These are phyloP conservation scores for Xylaria sp. DNA, from an alignment of 2,329 filamentous ascomycete genomes.

Conservation along the genomic window DNA sequence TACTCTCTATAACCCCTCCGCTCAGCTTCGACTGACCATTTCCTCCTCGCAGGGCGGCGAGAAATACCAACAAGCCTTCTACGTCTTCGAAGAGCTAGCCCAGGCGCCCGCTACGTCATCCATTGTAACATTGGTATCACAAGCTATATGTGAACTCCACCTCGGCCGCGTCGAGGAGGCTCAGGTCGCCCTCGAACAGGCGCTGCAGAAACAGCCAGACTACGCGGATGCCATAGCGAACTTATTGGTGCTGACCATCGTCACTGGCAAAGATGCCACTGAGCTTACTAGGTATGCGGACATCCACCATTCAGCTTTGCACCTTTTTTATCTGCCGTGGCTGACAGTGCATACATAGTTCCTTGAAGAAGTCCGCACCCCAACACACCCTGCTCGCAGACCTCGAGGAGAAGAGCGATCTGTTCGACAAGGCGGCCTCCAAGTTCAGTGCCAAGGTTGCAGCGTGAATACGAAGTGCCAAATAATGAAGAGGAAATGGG, in stretches of 20 bases:
- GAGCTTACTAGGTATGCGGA: constrained; percentile 71
- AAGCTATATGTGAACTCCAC: constrained; percentile 91
- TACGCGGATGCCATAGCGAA: constrained; percentile 84
- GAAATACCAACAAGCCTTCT: constrained; percentile 95
- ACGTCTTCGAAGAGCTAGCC: constrained; percentile 96
- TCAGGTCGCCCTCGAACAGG: constrained; percentile 84
- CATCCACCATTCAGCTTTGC: constrained; percentile 33
- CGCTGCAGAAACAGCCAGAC: constrained; percentile 76
- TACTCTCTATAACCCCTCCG: not conserved
- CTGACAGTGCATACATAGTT: constrained; percentile 51
- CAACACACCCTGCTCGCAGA: constrained; percentile 78
- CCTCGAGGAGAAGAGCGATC: constrained; percentile 82
- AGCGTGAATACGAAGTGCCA: constrained; percentile 52
- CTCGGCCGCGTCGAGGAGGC: constrained; percentile 89
- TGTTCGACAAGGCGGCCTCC: constrained; percentile 85
- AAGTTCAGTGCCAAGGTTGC: constrained; percentile 90
- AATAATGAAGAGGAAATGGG: not conserved
- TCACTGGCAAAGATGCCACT: constrained; percentile 76
- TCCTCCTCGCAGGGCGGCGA: constrained; percentile 76
- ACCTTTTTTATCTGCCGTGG: not conserved
- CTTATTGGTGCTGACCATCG: constrained; percentile 78
- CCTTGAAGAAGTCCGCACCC: constrained; percentile 67
- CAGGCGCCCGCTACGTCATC: constrained; percentile 85
- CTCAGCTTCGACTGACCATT: constrained; percentile 20
- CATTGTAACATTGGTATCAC: constrained; percentile 79